These are phyloP conservation scores for Zygosaccharomyces lentus DNA, from an alignment of 805 yeast species.

Conservation along the genomic window DNA sequence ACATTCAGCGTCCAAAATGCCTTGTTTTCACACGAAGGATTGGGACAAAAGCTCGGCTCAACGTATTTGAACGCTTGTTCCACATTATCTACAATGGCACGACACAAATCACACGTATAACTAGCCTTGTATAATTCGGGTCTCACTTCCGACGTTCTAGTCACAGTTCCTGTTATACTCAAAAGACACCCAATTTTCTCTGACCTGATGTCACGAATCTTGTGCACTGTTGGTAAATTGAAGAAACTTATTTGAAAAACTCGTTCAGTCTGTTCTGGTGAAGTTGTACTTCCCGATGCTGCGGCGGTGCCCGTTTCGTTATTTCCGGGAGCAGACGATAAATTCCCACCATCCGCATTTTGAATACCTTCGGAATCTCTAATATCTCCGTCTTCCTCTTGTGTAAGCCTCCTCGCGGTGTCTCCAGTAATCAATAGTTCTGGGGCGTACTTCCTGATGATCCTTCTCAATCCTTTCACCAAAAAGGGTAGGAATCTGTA, in stretches of 20 bases:
- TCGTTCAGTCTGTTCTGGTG: constrained; percentile 54
- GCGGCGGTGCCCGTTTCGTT: constrained; percentile 16
- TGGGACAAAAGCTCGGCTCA: constrained; percentile 89
- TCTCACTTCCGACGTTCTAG: constrained; percentile 92
- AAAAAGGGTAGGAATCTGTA: constrained; percentile 88
- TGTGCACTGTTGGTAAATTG: constrained; percentile 73
- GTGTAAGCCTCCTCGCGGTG: constrained; percentile 21
- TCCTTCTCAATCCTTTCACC: constrained; percentile 64
- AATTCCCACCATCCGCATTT: constrained; percentile 3
- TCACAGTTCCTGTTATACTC: constrained; percentile 89
- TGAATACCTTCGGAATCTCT: constrained; percentile 22
- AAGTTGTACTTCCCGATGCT: constrained; percentile 38
- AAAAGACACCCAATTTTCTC: constrained; percentile 82
- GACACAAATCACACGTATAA: constrained; percentile 85
- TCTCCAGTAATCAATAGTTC: constrained; percentile 50
- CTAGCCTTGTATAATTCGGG: constrained; percentile 87
- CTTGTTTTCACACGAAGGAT: constrained; percentile 82
- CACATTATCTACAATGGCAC: constrained; percentile 78
- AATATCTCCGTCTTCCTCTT: constrained; percentile 30
- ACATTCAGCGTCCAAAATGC: constrained; percentile 80
- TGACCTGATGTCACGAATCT: constrained; percentile 87
- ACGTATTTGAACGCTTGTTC: constrained; percentile 93
- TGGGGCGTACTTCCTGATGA: constrained; percentile 74
- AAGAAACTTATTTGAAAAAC: constrained; percentile 88
- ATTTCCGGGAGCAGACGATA: constrained; percentile 6